Percentiles rank a stretch among this genome's conserved stretches.
These are phyloP conservation scores for Umbelopsis vinacea DNA, from an alignment of 192 early-diverging fungal species.

Conservation along the genomic window DNA sequence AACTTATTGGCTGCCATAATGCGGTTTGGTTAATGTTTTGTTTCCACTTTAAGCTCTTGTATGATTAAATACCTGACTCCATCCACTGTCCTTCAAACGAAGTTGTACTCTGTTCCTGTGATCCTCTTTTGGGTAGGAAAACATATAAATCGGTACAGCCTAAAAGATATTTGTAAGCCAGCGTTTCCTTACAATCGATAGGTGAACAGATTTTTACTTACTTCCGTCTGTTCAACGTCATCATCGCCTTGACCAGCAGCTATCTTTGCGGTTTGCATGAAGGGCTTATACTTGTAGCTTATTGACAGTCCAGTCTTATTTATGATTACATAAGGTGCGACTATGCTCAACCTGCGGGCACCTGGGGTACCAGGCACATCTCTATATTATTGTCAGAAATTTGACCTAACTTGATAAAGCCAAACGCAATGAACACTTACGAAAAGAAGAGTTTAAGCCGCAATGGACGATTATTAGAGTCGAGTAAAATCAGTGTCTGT, in stretches of 20 bases:
- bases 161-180: constrained; percentile 12
- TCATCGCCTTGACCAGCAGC: constrained; percentile 58
- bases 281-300: constrained; percentile 60
- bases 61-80: constrained; percentile 53
- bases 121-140: constrained; percentile 79
- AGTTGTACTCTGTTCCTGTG: constrained; percentile 73
- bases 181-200: too few species aligned
- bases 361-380: constrained; percentile 47
- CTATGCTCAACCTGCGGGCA: constrained; percentile 69
- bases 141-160: constrained; percentile 52
- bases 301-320: constrained; percentile 76
- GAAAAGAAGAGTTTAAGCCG: background rate
- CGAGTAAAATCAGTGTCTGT: background rate
- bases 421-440: background rate
- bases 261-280: constrained; percentile 59
- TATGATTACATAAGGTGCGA: constrained; percentile 79
- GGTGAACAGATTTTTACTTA: background rate
- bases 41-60: background rate
- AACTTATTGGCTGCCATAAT: constrained; percentile 67
- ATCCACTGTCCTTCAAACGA: constrained; percentile 63
- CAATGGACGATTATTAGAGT: background rate
- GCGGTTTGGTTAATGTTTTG: constrained; percentile 6
- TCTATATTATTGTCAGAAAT: background rate
- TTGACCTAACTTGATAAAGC: background rate
- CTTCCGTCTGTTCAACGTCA: background rate